Conservation (phyloP, 140 eudicot species). For the Oenanthe javanica region DNA sequence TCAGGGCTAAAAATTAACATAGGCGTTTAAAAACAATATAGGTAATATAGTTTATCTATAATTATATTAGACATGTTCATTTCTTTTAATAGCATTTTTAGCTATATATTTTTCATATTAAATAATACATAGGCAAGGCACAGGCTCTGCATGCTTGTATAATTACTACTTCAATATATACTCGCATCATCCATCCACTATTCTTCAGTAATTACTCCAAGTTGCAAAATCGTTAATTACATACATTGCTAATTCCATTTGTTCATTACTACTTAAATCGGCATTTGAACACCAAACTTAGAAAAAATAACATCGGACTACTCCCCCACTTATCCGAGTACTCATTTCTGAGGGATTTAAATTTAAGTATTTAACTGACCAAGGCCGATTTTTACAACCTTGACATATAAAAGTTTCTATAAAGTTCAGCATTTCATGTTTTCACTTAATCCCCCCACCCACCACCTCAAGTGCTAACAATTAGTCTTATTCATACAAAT, state of each 20-base stretch:
- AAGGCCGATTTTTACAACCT: not conserved
- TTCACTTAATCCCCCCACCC: no score
- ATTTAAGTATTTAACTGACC: not conserved
- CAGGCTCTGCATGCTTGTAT: no score
- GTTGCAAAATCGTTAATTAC: not conserved
- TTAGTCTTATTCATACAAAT: no score
- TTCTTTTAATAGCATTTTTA: no score
- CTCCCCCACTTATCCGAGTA: not conserved
- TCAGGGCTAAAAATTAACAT: not conserved
- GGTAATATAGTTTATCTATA: not conserved
- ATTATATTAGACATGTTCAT: not conserved
- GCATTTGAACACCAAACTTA: not conserved
- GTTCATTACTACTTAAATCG: not conserved
- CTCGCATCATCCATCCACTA: no score
- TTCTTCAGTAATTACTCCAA: not conserved
- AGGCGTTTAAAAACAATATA: not conserved
- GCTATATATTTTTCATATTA: no score
- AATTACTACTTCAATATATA: no score
- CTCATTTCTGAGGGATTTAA: not conserved
- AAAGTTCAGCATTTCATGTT: not conserved
- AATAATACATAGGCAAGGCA: no score
- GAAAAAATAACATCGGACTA: no score
- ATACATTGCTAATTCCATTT: not conserved
- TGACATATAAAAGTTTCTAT: not conserved
- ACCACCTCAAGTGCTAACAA: no score